Base-by-base conservation (phyloP, 768 basidiomycete species). In the Mycena pura region DNA sequence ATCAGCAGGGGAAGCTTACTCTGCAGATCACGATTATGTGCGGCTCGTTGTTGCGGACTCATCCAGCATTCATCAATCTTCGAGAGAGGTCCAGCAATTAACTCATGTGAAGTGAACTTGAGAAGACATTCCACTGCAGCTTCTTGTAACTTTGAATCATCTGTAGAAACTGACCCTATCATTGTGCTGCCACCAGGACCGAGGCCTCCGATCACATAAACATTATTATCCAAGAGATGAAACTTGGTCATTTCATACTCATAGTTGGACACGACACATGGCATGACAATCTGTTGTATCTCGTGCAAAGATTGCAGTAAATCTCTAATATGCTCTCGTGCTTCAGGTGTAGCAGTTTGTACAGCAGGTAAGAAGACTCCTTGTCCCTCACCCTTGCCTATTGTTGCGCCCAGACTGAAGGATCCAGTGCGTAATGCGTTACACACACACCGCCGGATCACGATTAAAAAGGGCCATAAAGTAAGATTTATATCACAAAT, bases 211-310 rank as follows among this genome's bases (percentile, higher is more conserved):
- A 39, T 28, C 0, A 57, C 46, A 17, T 48, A 48, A 3, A 57
- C 46, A 25, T 57, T 57, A 28, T 57, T 57, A 8, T 57, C 34
- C 6, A 15, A n/a, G 5, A 19, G 6, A 1, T 17, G 25, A 24
- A 28, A 36, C 9, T 48, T 19, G 14, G 8, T 3, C 24, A 52
- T 41, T 15, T 47, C 46, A 15, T 21, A 57, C 9, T 57, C 56
- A 19, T 48, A 48, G 21, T 39, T 41, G 1, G 56, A 48, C 7
- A 57, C 14, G 6, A 17, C 47, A 28, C 56, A 57, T 1, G 56
- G 56, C 38, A 57, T 40, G 8, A 57, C 48, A 7, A 57, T 25
- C 38, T 57, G 56, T 22, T 57, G 56, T 6, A 57, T 28, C 27
- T 40, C 27, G 14, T 57, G 56, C 17, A 51, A 13, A 8, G 28